Base-by-base conservation (phyloP, 345 rosid species). In the Linum usitatissimum region DNA sequence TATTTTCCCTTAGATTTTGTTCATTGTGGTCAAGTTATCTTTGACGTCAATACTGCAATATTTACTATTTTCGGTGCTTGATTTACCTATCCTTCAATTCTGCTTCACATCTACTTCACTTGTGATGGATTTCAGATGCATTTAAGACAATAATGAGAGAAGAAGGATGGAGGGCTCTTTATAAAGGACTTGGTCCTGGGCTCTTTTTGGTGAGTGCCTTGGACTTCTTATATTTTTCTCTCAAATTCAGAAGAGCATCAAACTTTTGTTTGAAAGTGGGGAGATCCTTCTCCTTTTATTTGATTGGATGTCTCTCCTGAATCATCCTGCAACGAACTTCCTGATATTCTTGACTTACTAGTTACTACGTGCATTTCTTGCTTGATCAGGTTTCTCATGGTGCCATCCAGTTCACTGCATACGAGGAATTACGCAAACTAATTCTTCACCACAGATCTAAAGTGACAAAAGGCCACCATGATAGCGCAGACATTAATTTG, bases 341-440 rank as follows among this genome's bases (percentile, higher is more conserved):
- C 17, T 45, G 51, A 1, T 17, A 10, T 45, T 45, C 17, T 10
- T 40, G 48, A 6, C 10, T 40, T 2, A 40, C 17, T 3, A 45
- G 15, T 45, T 3, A 45, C 7, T 49, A 31, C 55, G 18, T 40
- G 13, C 56, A 57, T 57, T 34, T 62, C 65, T 67, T 78, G 68
- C 73, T 79, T 79, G 77, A 84, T 88, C 94, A 90, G 96, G 91
- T 90, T 80, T 90, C 94, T 70, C 99, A 90, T 71, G 97, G 90
- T 64, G 97, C 90, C 60, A 74, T 90, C 77, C 99, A 90, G 79
- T 90, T 93, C 71, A 87, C 96, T 18, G 80, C 81, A 30, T 90
- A 93, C 68, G 96, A 93, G 80, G 99, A 93, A 69, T 84, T 87
- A 59, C 96, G 91, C 13, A 90, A 82, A 75, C 36, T 77, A 71